Evolutionary conservation across 1,284 basidiomycete genomes (phyloP).

Genomic region (Fomes fomentarius): DNA sequence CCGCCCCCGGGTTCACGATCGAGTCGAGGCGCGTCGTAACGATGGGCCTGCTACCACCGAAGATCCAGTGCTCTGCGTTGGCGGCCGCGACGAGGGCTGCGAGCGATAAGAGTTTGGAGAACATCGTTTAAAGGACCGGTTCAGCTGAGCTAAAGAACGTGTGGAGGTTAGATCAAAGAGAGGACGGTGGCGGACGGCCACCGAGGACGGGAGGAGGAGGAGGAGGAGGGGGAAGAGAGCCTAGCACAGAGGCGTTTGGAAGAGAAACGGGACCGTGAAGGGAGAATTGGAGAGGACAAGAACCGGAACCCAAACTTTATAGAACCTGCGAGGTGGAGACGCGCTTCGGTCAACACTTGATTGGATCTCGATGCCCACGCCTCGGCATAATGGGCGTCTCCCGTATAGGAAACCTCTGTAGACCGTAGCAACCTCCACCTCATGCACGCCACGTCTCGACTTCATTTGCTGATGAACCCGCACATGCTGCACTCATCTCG

Average conservation of each 20-base stretch:
- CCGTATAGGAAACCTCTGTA: not conserved
- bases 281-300: not conserved
- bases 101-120: constrained; percentile 23
- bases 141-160: constrained; percentile 14
- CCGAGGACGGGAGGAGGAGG: constrained; percentile 1
- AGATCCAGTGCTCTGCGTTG: constrained; percentile 32
- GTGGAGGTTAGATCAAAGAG: constrained; percentile 24
- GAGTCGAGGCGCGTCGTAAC: constrained; percentile 33
- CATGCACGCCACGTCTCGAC: not conserved
- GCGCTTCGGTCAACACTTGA: not conserved
- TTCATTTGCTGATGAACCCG: not conserved
- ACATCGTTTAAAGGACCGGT: constrained; percentile 21
- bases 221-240: constrained; percentile 5
- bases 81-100: constrained; percentile 26
- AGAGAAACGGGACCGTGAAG: constrained; percentile 1
- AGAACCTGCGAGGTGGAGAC: not conserved
- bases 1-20: constrained; percentile 30
- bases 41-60: constrained; percentile 31
- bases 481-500: not conserved
- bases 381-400: not conserved
- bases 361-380: constrained; percentile 1
- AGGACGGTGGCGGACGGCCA: constrained; percentile 6
- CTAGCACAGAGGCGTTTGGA: constrained; percentile 5
- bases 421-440: not conserved
- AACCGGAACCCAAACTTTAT: not conserved